Evolutionary conservation across 228 moss, liverwort and hornwort genomes (phyloP).

Genomic region (Sphagnum magellanicum): DNA sequence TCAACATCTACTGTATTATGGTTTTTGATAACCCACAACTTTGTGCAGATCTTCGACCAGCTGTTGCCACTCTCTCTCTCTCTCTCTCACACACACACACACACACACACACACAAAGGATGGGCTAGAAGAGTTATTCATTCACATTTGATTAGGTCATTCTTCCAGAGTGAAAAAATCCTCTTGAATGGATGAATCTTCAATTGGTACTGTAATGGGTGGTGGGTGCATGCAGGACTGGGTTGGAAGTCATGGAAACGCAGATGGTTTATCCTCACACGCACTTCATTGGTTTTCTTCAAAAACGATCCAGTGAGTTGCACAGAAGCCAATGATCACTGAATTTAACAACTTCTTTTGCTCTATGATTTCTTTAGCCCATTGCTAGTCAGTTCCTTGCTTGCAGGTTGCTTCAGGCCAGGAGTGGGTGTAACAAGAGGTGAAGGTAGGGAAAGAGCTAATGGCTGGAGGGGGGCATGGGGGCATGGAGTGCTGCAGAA

Average conservation of each 20-base stretch:
- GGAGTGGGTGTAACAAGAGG: not conserved
- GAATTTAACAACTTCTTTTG: not conserved
- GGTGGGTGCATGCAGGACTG: conserved; percentile 34
- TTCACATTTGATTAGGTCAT: not conserved
- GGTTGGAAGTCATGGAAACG: conserved; percentile 99
- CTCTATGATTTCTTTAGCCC: not conserved
- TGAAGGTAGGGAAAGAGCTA: not conserved
- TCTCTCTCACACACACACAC: too few relatives aligned
- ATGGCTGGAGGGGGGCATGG: too few relatives aligned
- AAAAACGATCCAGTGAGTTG: conserved; percentile 84
- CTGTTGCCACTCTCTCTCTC: too few relatives aligned
- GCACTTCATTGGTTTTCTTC: conserved; percentile 79
- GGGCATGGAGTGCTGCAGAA: conserved; percentile 24
- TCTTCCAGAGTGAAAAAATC: not conserved
- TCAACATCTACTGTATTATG: too few relatives aligned
- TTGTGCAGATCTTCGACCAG: too few relatives aligned
- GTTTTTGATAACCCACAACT: too few relatives aligned
- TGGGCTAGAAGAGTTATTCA: not conserved
- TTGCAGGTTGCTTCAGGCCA: not conserved
- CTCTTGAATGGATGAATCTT: not conserved
- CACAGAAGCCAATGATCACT: not conserved
- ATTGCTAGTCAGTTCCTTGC: not conserved
- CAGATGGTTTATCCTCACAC: conserved; percentile 86
- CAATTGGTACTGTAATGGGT: not conserved
- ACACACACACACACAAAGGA: too few relatives aligned